phyloP scores from a whole-genome alignment of 164 flowering plant genomes.

The Umbellularia californica region DNA sequence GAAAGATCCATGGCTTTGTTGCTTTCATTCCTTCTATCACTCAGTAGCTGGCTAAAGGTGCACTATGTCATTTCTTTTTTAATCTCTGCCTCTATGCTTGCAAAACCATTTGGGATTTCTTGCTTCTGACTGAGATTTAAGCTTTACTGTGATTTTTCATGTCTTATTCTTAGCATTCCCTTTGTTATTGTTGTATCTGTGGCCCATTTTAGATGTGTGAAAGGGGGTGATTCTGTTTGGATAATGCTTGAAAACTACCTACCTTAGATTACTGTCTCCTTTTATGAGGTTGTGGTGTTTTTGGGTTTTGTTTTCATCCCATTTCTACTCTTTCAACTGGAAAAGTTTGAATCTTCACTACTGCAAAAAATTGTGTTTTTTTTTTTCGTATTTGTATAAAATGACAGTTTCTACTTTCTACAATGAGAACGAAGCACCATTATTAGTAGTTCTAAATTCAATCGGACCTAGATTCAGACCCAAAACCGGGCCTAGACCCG shows the following conservation, averaged over 20 bases:
- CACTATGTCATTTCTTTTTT: no score
- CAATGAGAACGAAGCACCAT: no score
- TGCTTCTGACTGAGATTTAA: neutral
- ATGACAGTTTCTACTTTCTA: no score
- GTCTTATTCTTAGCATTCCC: neutral
- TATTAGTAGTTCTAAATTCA: no score
- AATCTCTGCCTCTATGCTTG: neutral
- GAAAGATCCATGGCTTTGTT: constrained; percentile 4
- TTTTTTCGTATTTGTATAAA: neutral
- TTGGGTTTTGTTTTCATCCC: neutral
- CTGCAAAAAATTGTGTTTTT: no score
- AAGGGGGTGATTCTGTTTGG: neutral
- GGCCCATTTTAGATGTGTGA: neutral
- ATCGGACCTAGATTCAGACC: no score
- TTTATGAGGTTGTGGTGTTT: neutral
- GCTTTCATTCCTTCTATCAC: neutral
- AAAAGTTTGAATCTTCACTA: neutral
- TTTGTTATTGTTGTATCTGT: neutral
- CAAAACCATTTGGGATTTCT: neutral
- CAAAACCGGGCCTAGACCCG: no score
- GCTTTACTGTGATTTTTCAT: neutral
- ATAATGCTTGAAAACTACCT: neutral
- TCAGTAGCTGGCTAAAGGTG: neutral
- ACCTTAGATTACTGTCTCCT: neutral
- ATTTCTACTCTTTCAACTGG: neutral